Evolutionary conservation across 345 rosid genomes (phyloP).

Genomic region (Cochlearia excelsa): DNA sequence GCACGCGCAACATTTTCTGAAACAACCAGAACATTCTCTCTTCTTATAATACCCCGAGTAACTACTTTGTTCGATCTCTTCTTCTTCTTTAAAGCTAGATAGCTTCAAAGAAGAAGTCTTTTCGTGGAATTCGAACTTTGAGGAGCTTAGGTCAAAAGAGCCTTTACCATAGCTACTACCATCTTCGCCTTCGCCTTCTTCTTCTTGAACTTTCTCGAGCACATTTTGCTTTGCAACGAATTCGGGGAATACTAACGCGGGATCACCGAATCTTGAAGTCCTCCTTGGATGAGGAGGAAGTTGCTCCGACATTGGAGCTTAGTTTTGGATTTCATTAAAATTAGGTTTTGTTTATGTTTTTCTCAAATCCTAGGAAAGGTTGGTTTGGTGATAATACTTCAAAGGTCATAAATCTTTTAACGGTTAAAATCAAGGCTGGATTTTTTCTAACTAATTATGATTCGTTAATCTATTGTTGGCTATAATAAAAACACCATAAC

Average conservation of each 20-base stretch:
- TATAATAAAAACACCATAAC: neutral
- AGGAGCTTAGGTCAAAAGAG: slow-evolving; percentile 30
- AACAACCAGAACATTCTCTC: slow-evolving; percentile 20
- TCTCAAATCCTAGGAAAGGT: slow-evolving; percentile 25
- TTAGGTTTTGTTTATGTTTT: slow-evolving; percentile 12
- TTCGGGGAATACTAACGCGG: slow-evolving; percentile 34
- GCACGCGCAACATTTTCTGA: slow-evolving; percentile 30
- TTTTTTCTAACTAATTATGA: neutral
- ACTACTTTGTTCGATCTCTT: slow-evolving; percentile 7
- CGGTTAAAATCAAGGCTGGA: no score
- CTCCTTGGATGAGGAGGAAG: slow-evolving; percentile 22
- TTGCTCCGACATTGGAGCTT: slow-evolving; percentile 41
- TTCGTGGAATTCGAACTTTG: slow-evolving; percentile 20
- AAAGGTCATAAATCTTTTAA: slow-evolving; percentile 27
- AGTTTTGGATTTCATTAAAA: slow-evolving; percentile 34
- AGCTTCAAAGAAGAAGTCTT: slow-evolving; percentile 16
- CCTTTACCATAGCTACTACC: slow-evolving; percentile 28
- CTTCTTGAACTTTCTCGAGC: slow-evolving; percentile 23
- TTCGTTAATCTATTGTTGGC: slow-evolving; percentile 30
- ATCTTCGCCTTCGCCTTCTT: slow-evolving; percentile 33
- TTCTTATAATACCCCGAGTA: slow-evolving; percentile 27
- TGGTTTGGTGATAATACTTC: slow-evolving; percentile 24
- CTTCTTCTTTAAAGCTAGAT: slow-evolving; percentile 19
- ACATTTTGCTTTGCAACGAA: slow-evolving; percentile 23
- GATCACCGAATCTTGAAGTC: slow-evolving; percentile 25